Evolutionary conservation across 2,329 filamentous ascomycete genomes (phyloP), one percentile per base, ranked within the genome.

Genomic region (Apiospora aurea): DNA sequence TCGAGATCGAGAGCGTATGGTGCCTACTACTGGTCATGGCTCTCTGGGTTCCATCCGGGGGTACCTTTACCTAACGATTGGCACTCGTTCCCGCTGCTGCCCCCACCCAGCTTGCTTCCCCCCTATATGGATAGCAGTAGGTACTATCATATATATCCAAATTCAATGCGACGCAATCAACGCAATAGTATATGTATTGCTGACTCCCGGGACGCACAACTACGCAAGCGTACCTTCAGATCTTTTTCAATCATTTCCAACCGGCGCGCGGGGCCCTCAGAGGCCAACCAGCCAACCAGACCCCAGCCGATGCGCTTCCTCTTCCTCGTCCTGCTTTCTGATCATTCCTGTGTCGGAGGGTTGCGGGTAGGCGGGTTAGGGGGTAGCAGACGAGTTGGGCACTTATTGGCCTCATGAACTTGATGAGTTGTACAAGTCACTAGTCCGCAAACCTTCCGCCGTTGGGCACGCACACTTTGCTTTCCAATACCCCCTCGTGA

Each of bases 401-500:
- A 64, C 29, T 64, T n/a, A 64, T 64, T 41, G 57, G 29, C 57
- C 21, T 64, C 57, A 64, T 64, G 57, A 41, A 64, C 57, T 41
- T 64, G 57, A 64, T 64, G 57, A 64, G 57, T 64, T 64, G 57
- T 64, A 64, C 57, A 64, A 64, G 13, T 64, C 57, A 29, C 57
- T 64, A 64, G 57, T 24, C 57, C 18, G 57, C 57, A 64, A 64
- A 64, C 34, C 41, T 41, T 64, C 18, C 34, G 38, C 57, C 57
- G 57, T 64, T 64, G 57, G 57, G 57, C 57, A 64, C 57, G 57
- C 57, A 64, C 57, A 64, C 57, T 61, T 61, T 61, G 21, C 53
- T 61, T 61, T 61, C 4, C 34, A 64, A 64, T 34, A 38, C 34
- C 18, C 57, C 57, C 57, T 64, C 34, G 57, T 64, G 57, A 64